These are phyloP conservation scores for Pelargonium australe DNA, from an alignment of 441 rosid species.

Conservation along the genomic window DNA sequence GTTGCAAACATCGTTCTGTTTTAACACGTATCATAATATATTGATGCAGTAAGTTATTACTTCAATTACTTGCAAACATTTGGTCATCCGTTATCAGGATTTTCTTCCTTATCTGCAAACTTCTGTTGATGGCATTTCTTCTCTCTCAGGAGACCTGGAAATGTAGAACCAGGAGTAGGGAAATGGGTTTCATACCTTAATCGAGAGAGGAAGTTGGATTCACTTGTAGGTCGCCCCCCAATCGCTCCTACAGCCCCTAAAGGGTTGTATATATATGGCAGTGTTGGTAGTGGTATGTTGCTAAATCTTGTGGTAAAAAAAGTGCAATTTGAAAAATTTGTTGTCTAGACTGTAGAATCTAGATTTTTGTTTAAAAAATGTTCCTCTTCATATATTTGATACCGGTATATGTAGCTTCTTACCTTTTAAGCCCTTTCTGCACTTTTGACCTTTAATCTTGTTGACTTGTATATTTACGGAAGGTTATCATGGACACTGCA, in stretches of 20 bases:
- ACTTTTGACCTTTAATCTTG: slow-evolving; percentile 6
- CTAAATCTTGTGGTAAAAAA: slow-evolving; percentile 12
- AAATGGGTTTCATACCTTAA: slow-evolving; percentile 92
- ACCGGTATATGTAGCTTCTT: neutral
- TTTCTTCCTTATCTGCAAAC: slow-evolving; percentile 2
- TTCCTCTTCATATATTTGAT: neutral
- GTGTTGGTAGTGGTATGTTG: slow-evolving; percentile 80
- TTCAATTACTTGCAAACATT: slow-evolving; percentile 1
- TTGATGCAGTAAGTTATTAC: neutral
- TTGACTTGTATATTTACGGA: slow-evolving; percentile 11
- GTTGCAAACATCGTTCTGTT: neutral
- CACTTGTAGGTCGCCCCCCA: slow-evolving; percentile 64
- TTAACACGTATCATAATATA: neutral
- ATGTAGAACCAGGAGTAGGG: slow-evolving; percentile 80
- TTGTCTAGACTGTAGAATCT: slow-evolving; percentile 6
- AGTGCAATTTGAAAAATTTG: slow-evolving; percentile 6
- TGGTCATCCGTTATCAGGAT: neutral
- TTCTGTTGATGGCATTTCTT: slow-evolving; percentile 11
- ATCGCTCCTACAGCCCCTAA: slow-evolving; percentile 72
- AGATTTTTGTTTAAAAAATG: slow-evolving; percentile 9
- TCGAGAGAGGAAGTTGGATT: slow-evolving; percentile 74
- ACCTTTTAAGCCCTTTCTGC: slow-evolving; percentile 16
- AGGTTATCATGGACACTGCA: slow-evolving; percentile 22
- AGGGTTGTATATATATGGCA: slow-evolving; percentile 84
- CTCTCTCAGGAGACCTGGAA: slow-evolving; percentile 40